Evolutionary conservation across 768 basidiomycete species (phyloP), one percentile per base, ranked within the genome.

Genomic region (Antrodiella citrinella): DNA sequence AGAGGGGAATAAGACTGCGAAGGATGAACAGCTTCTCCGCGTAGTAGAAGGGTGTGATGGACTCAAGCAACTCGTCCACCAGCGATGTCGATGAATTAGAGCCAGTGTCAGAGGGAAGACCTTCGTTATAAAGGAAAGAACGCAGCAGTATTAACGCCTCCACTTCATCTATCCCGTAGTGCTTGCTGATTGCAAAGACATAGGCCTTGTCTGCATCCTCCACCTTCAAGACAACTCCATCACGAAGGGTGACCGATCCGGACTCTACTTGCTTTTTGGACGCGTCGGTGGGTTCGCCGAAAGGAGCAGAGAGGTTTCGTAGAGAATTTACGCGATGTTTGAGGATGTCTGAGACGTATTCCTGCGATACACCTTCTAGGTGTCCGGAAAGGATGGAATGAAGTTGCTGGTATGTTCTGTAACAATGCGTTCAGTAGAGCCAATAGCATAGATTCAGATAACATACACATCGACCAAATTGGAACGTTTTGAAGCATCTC

Each of bases 11-110:
- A 48, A 91, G 76, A 24, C 81, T 68, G 39, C 86, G 82, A 12
- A 86, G 69, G 42, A 84, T 64, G 57, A 76, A 81, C 15, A 94
- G 75, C 11, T 85, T 76, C 64, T 97, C 92, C 3, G 84, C 81
- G 55, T 81, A 80, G 65, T 88, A 89, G 75, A 90, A 92, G 4
- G 82, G 78, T 0, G 84, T 85, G 57, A 95, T 81, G 22, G 80
- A 78, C 49, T 81, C 77, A 23, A 90, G 65, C 13, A 87, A 69
- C 54, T 83, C 80, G 25, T 77, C 74, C 9, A 74, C 70, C 57
- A 83, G 65, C 7, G n/a, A 18, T 4, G 63, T 63, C 44, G 69
- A 66, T n/a, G 79, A 70, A 23, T 70, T 65, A 26, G 73, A 64
- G 41, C 70, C 73, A 0, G 76, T 67, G 19, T 63, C 66, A 10